Percentiles rank a stretch among this genome's conserved stretches.
Conservation (phyloP, 2,329 filamentous ascomycete genomes). For the Fusarium clavum region DNA sequence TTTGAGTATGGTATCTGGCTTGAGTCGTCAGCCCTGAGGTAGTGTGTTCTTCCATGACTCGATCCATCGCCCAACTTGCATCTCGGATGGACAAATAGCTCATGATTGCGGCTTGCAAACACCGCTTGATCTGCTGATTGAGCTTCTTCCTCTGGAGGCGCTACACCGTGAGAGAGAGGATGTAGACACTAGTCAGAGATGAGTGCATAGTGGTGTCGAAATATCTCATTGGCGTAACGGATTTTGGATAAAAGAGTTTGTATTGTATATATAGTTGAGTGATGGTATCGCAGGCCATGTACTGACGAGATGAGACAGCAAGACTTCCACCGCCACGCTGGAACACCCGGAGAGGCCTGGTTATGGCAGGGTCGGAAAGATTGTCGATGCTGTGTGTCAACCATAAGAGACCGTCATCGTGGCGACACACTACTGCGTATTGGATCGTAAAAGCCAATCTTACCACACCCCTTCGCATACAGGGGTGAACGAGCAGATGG, state of each 20-base stretch:
- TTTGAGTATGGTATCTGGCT: neutral
- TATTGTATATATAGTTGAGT: too few species aligned
- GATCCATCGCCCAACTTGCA: neutral
- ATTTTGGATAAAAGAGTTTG: neutral
- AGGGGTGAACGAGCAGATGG: too few species aligned
- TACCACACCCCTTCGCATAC: too few species aligned
- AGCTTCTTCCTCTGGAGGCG: neutral
- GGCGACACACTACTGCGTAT: neutral
- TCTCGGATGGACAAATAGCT: neutral
- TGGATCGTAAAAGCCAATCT: too few species aligned
- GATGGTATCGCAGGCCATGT: neutral
- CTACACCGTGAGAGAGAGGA: neutral
- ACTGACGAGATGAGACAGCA: neutral
- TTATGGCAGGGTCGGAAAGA: neutral
- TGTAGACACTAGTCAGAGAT: neutral
- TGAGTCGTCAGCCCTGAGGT: fast-evolving
- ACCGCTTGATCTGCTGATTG: neutral
- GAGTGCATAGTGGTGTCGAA: neutral
- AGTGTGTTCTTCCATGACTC: neutral
- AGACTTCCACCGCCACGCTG: neutral
- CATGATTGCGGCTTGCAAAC: neutral
- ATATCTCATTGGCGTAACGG: neutral
- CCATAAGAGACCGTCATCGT: neutral
- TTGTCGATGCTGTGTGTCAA: neutral
- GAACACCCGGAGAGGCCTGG: neutral